Percentiles rank a stretch among this genome's conserved stretches.
Evolutionary conservation across 352 stramenopile species (phyloP).

Genomic region (Globisporangium spinosum): DNA sequence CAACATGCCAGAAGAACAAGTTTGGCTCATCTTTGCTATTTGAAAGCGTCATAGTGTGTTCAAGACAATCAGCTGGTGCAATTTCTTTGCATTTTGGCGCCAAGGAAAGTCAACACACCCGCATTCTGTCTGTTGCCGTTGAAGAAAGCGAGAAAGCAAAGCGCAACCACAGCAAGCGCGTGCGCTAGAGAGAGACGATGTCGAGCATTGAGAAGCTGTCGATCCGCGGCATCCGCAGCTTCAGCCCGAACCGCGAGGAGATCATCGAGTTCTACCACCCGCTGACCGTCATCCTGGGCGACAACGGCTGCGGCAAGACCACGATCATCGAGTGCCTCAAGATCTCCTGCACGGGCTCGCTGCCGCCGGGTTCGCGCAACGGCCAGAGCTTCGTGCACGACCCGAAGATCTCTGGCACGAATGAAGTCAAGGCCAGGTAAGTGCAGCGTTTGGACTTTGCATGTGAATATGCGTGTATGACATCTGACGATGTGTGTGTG

Average conservation of each 20-base stretch:
- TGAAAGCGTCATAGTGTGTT: too few species aligned
- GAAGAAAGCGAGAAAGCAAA: neutral
- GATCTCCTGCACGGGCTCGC: slow-evolving; percentile 92
- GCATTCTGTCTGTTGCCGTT: neutral
- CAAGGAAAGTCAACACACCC: neutral
- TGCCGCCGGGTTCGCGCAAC: slow-evolving; percentile 88
- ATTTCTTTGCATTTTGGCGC: neutral
- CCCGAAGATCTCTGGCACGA: slow-evolving; percentile 87
- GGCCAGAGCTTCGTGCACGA: slow-evolving; percentile 97
- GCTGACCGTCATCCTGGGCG: slow-evolving; percentile 97
- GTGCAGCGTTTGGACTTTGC: neutral
- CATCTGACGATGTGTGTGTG: neutral
- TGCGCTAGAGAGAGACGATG: slow-evolving; percentile 55
- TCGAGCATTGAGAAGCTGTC: slow-evolving; percentile 98
- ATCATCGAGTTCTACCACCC: slow-evolving; percentile 98
- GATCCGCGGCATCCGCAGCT: slow-evolving; percentile 97
- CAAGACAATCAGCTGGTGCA: too few species aligned
- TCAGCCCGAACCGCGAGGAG: slow-evolving; percentile 94
- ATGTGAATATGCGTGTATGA: neutral
- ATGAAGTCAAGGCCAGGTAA: slow-evolving; percentile 88
- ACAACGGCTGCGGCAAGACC: slow-evolving; percentile 98
- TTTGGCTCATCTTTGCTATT: too few species aligned
- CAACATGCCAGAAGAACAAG: too few species aligned
- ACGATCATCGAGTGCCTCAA: slow-evolving; percentile 99
- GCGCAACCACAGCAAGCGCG: neutral